Evolutionary conservation across 257 asterid genomes (phyloP), one percentile per base, ranked within the genome.

Genomic region (Capsicum baccatum): DNA sequence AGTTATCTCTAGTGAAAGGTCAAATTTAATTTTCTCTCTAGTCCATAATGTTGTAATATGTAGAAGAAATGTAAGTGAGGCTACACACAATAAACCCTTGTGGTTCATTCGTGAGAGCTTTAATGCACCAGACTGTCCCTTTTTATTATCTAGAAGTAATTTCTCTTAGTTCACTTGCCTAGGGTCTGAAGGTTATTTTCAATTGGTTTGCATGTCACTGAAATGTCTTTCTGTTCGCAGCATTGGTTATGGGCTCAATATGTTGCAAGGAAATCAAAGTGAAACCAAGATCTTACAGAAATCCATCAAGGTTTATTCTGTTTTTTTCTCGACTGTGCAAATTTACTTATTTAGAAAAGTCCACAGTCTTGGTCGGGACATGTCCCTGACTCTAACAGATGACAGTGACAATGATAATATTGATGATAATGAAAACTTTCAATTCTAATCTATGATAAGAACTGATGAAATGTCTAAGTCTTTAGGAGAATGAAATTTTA

Each of bases 271-370:
- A 62, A 89, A 92, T 87, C 95, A 91, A 85, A 91, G 91, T 73
- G 99, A 95, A 88, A 92, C 92, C 86, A 94, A 92, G 90, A 90
- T 86, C 88, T 63, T 52, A 79, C 94, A 92, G 90, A 95, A 90
- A 89, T 92, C 99, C 84, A 96, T 95, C 48, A 94, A 94, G 95
- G 98, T 94, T 16, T 69, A 76, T 83, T 57, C 21, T 21, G 0
- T 82, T 19, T 21, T 39, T 87, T 21, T 73, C 79, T 11, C 2
- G 0, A 62, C 79, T 35, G 16, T 54, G 79, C 9, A 33, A 66
- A 55, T 7, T 60, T 10, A 26, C 21, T 21, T 21, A 21, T 21
- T 21, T 21, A 21, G 21, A 21, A 21, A 21, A 21, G 21, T 21
- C 21, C 21, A 21, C 21, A 21, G 21, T 21, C 21, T 21, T 21